These are phyloP conservation scores for Yamadazyma mexicana DNA, from an alignment of 1,139 yeast species.

Conservation along the genomic window DNA sequence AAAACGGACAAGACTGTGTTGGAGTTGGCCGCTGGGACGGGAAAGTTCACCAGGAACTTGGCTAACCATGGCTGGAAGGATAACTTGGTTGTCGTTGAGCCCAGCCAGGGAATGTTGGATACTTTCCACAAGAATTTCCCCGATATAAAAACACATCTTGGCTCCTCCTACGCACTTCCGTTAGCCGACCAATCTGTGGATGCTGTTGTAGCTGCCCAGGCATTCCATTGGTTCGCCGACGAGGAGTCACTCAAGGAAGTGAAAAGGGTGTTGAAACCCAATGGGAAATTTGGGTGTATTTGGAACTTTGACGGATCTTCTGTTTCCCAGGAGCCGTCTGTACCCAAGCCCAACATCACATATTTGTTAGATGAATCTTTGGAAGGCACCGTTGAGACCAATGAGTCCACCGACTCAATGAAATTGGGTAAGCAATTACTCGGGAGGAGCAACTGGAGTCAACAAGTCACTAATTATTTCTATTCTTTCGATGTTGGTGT, in stretches of 20 bases:
- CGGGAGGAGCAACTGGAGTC: conserved; percentile 24
- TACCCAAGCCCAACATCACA: conserved; percentile 9
- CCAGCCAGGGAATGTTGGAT: conserved; percentile 59
- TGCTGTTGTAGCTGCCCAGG: conserved; percentile 61
- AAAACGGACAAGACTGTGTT: conserved; percentile 33
- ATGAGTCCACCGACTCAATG: conserved; percentile 4
- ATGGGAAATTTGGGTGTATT: conserved; percentile 53
- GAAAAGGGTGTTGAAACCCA: conserved; percentile 48
- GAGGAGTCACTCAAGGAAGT: conserved; percentile 49
- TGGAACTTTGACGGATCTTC: conserved; percentile 60
- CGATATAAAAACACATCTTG: conserved; percentile 34
- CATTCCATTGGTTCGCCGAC: conserved; percentile 70
- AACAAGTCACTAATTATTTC: conserved; percentile 23
- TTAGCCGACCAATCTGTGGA: conserved; percentile 46
- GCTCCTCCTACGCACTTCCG: conserved; percentile 53
- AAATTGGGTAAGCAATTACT: conserved; percentile 11
- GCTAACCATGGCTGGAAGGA: conserved; percentile 40
- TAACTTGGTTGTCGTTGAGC: conserved; percentile 52
- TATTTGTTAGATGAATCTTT: conserved; percentile 15
- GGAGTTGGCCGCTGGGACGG: conserved; percentile 68
- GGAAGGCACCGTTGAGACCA: neutral
- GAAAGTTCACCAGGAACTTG: conserved; percentile 57
- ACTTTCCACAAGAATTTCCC: conserved; percentile 52
- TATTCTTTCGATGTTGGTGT: conserved; percentile 39
- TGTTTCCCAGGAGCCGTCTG: conserved; percentile 10